Percentiles rank a stretch among this genome's conserved stretches.
Evolutionary conservation across 176 grass and related monocot species (phyloP).

Genomic region (Tillandsia fasciculata): DNA sequence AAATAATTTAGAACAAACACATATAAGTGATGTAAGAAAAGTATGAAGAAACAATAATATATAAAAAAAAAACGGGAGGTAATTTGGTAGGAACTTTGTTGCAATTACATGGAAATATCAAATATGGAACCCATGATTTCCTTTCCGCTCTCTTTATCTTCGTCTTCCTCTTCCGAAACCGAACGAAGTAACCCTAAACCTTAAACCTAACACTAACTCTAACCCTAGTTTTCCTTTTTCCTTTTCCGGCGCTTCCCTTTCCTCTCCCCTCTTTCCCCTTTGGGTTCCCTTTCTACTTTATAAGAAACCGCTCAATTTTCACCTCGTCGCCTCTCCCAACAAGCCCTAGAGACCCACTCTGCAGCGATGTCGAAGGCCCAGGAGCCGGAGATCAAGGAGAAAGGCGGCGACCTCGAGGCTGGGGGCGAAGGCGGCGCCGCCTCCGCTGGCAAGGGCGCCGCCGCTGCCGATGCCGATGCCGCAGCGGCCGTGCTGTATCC

Average conservation of each 20-base stretch:
- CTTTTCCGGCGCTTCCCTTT: not conserved
- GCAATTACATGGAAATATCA: too few species aligned
- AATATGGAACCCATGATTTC: too few species aligned
- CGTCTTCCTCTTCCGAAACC: too few species aligned
- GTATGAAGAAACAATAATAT: too few species aligned
- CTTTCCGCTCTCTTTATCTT: too few species aligned
- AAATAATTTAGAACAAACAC: too few species aligned
- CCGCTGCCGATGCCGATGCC: not conserved
- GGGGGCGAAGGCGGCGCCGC: too few species aligned
- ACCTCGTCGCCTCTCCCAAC: not conserved
- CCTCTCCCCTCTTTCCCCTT: not conserved
- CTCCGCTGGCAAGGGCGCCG: not conserved
- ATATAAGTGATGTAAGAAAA: too few species aligned
- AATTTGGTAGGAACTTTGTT: too few species aligned
- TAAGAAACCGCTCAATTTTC: not conserved
- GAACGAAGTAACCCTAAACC: too few species aligned
- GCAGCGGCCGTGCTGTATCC: not conserved
- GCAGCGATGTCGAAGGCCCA: conserved; percentile 21
- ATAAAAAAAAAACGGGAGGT: too few species aligned
- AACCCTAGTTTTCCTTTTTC: not conserved
- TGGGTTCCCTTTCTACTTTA: not conserved
- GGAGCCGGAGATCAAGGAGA: not conserved
- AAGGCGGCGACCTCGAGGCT: not conserved
- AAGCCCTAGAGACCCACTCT: conserved; percentile 12
- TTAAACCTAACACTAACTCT: not conserved